Evolutionary conservation across 495 filamentous ascomycete genomes (phyloP), one percentile per base, ranked within the genome.

Genomic region (Penicillium salamii): DNA sequence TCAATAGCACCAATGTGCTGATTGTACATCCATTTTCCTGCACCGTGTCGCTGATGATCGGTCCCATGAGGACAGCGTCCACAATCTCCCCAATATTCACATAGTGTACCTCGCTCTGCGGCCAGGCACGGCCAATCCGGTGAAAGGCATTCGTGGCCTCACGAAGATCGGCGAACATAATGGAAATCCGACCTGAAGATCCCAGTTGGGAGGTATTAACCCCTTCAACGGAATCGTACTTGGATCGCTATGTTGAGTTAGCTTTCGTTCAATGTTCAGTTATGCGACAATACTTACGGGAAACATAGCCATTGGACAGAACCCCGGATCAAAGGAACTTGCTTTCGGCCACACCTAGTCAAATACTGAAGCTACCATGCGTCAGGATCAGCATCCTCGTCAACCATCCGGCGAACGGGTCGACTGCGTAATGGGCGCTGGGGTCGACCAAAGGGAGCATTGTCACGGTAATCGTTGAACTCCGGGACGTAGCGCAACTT

Each of bases 401-500:
- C 47, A 13, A 33, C 39, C 48, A 19, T 32, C n/a, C 58, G 59
- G 28, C 51, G 53, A 35, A 62, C 60, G 49, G 53, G 57, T 29
- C 45, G 44, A 39, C 52, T 69, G 43, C 53, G 67, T 44, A 64
- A 15, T 13, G 53, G 53, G n/a, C 55, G 54, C 34, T 57, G 49
- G 1, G 54, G 36, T 26, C 53, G 48, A 28, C 42, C 31, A 11
- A 50, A 17, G 14, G 49, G 41, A 32, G 53, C 32, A 40, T 53
- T 54, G 9, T 65, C 49, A 17, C 54, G 65, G 38, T 60, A 66
- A 2, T 55, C 7, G 29, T 68, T 60, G 19, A 68, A 70, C 23
- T 70, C 65, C 0, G 51, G 59, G 17, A 66, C 40, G 15, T 46
- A 40, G 12, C 69, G 56, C 24, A 76, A 44, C 35, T 64, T 61